phyloP scores from a whole-genome alignment of 768 basidiomycete species.

The Russula brevipes region DNA sequence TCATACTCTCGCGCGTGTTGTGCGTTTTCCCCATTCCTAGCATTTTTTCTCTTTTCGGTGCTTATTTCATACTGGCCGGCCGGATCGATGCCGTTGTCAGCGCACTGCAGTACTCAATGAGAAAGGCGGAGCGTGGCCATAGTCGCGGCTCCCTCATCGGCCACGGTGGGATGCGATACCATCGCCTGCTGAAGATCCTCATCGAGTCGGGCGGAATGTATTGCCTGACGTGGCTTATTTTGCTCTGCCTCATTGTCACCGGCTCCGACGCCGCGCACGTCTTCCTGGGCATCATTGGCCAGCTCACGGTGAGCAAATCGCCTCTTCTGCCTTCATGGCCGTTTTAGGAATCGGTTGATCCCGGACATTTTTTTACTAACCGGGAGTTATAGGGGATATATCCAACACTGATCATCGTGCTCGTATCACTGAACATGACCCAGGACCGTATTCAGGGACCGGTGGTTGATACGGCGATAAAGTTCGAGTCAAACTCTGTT shows the following conservation, averaged over 20 bases:
- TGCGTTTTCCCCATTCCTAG: not conserved
- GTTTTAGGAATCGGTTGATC: not conserved
- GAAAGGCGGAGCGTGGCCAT: not conserved
- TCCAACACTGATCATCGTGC: conserved; percentile 25
- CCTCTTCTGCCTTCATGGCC: not conserved
- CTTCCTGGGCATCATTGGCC: conserved; percentile 2
- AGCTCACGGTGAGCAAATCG: conserved; percentile 8
- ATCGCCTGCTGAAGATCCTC: conserved; percentile 12
- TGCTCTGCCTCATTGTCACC: conserved; percentile 9
- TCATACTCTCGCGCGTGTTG: conserved; percentile 10
- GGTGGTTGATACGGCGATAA: not conserved
- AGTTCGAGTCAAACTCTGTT: not conserved
- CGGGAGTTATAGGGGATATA: conserved; percentile 14
- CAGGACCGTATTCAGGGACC: conserved; percentile 4
- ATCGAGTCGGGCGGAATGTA: conserved; percentile 24
- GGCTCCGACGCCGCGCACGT: not conserved
- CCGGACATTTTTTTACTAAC: not conserved
- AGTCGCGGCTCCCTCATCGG: not conserved
- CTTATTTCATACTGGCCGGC: not conserved
- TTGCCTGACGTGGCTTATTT: conserved; percentile 17
- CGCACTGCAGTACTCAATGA: not conserved
- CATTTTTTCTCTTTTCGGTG: too few species aligned
- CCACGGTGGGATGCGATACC: not conserved
- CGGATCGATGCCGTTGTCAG: conserved; percentile 7
- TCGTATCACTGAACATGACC: conserved; percentile 28